phyloP scores from a whole-genome alignment of 345 rosid genomes.

The Lepidium africanum region DNA sequence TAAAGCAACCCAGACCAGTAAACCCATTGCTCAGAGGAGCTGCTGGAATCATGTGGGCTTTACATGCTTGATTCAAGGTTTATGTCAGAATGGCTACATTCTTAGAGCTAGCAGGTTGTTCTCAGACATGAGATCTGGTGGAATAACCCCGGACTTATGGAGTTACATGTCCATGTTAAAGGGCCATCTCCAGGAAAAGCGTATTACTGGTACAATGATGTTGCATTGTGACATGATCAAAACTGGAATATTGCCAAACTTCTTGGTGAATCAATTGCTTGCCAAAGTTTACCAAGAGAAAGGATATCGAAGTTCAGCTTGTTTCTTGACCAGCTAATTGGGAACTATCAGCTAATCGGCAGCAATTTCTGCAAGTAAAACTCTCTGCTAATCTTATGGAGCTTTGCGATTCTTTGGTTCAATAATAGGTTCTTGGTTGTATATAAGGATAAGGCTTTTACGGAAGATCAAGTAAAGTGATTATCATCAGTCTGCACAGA shows the following conservation, averaged over 20 bases:
- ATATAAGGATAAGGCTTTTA: background rate
- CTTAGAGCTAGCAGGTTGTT: conserved; percentile 50
- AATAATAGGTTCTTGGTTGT: conserved; percentile 7
- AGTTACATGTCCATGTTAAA: conserved; percentile 21
- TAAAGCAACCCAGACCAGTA: background rate
- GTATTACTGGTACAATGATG: conserved; percentile 42
- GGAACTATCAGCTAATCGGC: background rate
- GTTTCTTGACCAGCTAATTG: conserved; percentile 4
- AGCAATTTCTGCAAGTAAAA: background rate
- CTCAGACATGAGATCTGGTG: conserved; percentile 44
- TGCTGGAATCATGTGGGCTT: conserved; percentile 23
- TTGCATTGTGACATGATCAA: conserved; percentile 64
- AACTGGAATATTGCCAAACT: conserved; percentile 48
- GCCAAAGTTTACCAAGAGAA: conserved; percentile 36
- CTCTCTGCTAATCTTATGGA: background rate
- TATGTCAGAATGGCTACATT: conserved; percentile 44
- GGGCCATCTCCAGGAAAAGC: conserved; percentile 34
- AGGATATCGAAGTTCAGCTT: conserved; percentile 36
- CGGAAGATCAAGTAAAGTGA: background rate
- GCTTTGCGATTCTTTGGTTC: background rate
- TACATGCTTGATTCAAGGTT: conserved; percentile 44
- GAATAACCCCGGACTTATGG: conserved; percentile 37
- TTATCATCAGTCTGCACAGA: background rate
- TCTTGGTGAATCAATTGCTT: conserved; percentile 27
- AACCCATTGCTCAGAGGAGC: background rate